These are phyloP conservation scores for Sporothrix luriei DNA, from an alignment of 2,329 filamentous ascomycete genomes.

Conservation along the genomic window DNA sequence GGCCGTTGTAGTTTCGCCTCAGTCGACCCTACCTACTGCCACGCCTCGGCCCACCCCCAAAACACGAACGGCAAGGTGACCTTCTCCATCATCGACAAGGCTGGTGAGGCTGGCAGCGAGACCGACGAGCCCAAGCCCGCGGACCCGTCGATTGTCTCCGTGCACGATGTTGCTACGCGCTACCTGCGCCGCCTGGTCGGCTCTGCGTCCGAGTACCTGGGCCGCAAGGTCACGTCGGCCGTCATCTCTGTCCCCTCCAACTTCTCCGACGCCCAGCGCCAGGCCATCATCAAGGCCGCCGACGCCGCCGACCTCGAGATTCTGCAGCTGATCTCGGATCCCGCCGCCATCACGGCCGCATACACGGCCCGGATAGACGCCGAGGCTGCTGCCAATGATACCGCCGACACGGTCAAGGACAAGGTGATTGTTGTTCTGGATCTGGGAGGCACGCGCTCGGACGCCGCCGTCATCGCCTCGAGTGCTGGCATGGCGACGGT, in stretches of 20 bases:
- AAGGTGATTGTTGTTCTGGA: slow-evolving; percentile 92
- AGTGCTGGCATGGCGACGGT: slow-evolving; percentile 96
- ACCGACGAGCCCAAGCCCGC: slow-evolving; percentile 38
- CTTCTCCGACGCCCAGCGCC: slow-evolving; percentile 84
- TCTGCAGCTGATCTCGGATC: slow-evolving; percentile 90
- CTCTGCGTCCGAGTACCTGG: slow-evolving; percentile 87
- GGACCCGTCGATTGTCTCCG: slow-evolving; percentile 66
- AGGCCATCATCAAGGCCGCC: slow-evolving; percentile 75
- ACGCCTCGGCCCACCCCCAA: slow-evolving; percentile 87
- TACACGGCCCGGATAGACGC: slow-evolving; percentile 85
- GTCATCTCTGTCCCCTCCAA: slow-evolving; percentile 94
- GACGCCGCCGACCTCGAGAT: slow-evolving; percentile 82
- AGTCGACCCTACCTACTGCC: slow-evolving; percentile 93
- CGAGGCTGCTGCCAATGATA: slow-evolving; percentile 86
- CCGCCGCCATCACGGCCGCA: slow-evolving; percentile 82
- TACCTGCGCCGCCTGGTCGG: slow-evolving; percentile 79
- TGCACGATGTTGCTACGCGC: slow-evolving; percentile 80
- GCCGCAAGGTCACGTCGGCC: slow-evolving; percentile 83
- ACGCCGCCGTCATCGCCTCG: slow-evolving; percentile 86
- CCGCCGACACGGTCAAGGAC: slow-evolving; percentile 73
- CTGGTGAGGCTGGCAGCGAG: slow-evolving; percentile 48
- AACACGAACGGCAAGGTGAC: slow-evolving; percentile 71
- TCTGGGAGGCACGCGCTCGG: slow-evolving; percentile 87
- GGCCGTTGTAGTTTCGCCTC: slow-evolving; percentile 70
- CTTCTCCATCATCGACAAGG: slow-evolving; percentile 81